Evolutionary conservation across 2,329 filamentous ascomycete species (phyloP), one percentile per base, ranked within the genome.

Genomic region (Colletotrichum zoysiae): DNA sequence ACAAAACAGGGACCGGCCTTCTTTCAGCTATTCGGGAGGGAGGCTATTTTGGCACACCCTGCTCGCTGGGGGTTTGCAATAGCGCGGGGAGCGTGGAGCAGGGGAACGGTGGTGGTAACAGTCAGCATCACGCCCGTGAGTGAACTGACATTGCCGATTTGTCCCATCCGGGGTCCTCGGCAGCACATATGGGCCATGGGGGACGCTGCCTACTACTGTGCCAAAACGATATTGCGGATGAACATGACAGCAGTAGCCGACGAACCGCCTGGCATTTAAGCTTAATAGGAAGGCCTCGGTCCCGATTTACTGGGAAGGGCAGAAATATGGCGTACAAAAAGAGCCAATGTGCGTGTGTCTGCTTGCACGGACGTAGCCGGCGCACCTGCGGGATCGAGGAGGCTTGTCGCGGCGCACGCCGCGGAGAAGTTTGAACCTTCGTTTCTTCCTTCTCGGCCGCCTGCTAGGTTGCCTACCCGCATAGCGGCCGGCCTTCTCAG

Each of bases 231-330:
- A 64, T 64, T 46, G 65, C 53, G 58, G 65, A 56, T 53, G 65
- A 57, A 53, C 59, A 8, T 55, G 69, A 55, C 48, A 46, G 53
- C 14, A 42, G 58, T 44, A n/a, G 61, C 33, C 56, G 20, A 33
- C 35, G 44, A 51, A 38, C 57, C 16, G 53, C 59, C 65, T 62
- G 57, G 53, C 65, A 60, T 71, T 71, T 71, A 71, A 71, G 69
- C 69, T 71, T 71, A 71, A 69, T 42, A 30, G 33, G 53, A 71
- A 59, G 65, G 40, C 38, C 53, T 46, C 26, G 5, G 38, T 18
- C 59, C 69, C 53, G 33, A 46, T 18, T 6, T 40, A 23, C 30
- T 60, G 53, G 46, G 18, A 51, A 69, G 50, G 50, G 30, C 20
- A 30, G 38, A 23, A 20, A 70, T 23, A 26, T 14, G 44, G 35